Conservation (phyloP, 2,329 filamentous ascomycete genomes). For the Trichoderma lentiforme region DNA sequence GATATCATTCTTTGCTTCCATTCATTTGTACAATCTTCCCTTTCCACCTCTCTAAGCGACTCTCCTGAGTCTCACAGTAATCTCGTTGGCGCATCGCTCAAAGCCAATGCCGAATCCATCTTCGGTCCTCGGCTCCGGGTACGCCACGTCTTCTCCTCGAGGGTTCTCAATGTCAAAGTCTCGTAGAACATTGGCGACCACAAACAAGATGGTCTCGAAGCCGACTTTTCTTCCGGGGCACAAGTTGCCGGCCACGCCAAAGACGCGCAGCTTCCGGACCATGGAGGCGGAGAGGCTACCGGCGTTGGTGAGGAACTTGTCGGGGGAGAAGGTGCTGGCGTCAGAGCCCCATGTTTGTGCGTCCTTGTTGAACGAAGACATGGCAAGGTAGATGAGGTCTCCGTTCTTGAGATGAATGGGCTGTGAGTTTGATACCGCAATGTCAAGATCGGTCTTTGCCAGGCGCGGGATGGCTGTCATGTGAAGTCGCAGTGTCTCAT, state of each 20-base stretch:
- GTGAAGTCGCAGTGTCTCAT: conserved; percentile 32
- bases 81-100: conserved; percentile 30
- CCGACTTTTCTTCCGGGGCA: conserved; percentile 32
- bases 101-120: conserved; percentile 32
- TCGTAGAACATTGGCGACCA: conserved; percentile 27
- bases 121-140: conserved; percentile 25
- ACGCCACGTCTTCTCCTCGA: conserved; percentile 18
- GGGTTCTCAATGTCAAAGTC: conserved; percentile 27
- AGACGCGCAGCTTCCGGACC: conserved; percentile 29
- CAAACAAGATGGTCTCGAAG: conserved; percentile 29
- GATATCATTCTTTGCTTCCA: no score
- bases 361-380: conserved; percentile 32
- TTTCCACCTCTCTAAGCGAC: not conserved
- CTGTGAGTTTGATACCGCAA: conserved; percentile 22
- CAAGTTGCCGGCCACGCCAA: conserved; percentile 33
- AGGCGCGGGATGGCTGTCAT: conserved; percentile 33
- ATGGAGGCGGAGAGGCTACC: conserved; percentile 25
- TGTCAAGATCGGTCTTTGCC: conserved; percentile 28
- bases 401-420: conserved; percentile 26
- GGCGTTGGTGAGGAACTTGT: conserved; percentile 28
- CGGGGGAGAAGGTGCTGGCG: conserved; percentile 26
- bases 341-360: conserved; percentile 29
- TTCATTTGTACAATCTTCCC: not conserved
- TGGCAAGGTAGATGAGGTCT: conserved; percentile 33
- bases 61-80: conserved; percentile 25